Base-by-base conservation (phyloP, 164 flowering plant genomes). In the Chimonanthus praecox region DNA sequence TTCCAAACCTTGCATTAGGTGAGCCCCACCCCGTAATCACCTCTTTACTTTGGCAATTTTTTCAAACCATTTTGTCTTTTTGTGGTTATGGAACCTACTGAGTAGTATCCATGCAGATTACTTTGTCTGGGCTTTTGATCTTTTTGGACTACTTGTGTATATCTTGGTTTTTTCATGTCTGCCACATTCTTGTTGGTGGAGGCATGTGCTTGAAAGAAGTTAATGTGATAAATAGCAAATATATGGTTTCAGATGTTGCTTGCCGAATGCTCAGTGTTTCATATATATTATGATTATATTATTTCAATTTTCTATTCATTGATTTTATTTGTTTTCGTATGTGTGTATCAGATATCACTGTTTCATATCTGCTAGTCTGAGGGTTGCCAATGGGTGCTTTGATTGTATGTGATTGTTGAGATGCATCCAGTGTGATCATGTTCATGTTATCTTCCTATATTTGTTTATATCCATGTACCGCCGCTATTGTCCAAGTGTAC, bases 231-330 rank as follows among this genome's bases (percentile, higher is more conserved):
- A 10, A 6, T 54, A n/a, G 16, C 2, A 3, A n/a, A 13, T 54
- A 2, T n/a, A 54, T 54, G 11, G 11, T 54, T 51, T 54, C 47
- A 47, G 68, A 69, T 45, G 46, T 4, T 43, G 71, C 44, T 74
- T 87, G 85, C 95, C 94, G 97, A 83, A 91, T 72, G 91, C 98
- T 58, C 94, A 94, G 97, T 77, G 88, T 96, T 80, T 96, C 98
- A 20, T 96, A 92, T 96, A 92, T 88, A 97, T 98, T 49, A 78
- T 96, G 84, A 75, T 92, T 71, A 95, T 94, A 64, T 92, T 96
- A 68, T 98, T 70, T 47, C 68, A 48, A 45, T 45, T 74, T 20
- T 69, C 64, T 61, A 72, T 48, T 20, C 66, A 45, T 21, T 50
- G 47, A 47, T 5, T 9, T 43, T 58, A 58, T 47, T 58, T 20